Evolutionary conservation across 257 asterid genomes (phyloP).

Genomic region (Mentha longifolia): DNA sequence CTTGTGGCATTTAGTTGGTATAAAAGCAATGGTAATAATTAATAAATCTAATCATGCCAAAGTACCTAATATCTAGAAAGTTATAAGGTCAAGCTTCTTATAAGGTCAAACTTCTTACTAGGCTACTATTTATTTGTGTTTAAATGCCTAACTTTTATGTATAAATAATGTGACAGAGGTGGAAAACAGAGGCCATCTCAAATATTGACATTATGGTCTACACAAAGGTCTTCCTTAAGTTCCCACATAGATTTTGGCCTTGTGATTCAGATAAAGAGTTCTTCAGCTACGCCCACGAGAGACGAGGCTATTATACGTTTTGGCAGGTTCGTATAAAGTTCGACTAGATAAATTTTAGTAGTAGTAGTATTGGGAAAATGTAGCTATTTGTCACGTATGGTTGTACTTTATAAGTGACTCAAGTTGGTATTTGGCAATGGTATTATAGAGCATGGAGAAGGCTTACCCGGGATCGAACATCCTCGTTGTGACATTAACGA

Average conservation of each 20-base stretch:
- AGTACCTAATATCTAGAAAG: neutral
- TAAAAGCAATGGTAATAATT: neutral
- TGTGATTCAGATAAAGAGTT: slow-evolving; percentile 79
- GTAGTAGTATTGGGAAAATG: no score
- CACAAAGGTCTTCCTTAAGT: slow-evolving; percentile 86
- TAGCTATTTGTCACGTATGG: no score
- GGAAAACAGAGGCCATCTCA: slow-evolving; percentile 85
- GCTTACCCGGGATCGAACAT: slow-evolving; percentile 89
- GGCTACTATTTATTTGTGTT: neutral
- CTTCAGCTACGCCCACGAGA: slow-evolving; percentile 82
- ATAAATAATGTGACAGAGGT: slow-evolving; percentile 55
- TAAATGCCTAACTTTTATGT: no score
- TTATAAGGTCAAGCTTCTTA: neutral
- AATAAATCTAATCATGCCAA: neutral
- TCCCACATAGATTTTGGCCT: slow-evolving; percentile 83
- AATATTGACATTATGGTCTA: slow-evolving; percentile 76
- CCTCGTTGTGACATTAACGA: slow-evolving; percentile 83
- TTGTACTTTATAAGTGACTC: neutral
- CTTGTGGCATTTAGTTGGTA: neutral
- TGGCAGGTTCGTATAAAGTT: slow-evolving; percentile 71
- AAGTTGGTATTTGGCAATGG: slow-evolving; percentile 1
- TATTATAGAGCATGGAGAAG: slow-evolving; percentile 90
- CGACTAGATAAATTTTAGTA: no score
- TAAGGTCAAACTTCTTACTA: neutral
- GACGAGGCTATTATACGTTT: slow-evolving; percentile 89